Evolutionary conservation across 176 grass and related monocot species (phyloP).

Genomic region (Aegilops tauschii): DNA sequence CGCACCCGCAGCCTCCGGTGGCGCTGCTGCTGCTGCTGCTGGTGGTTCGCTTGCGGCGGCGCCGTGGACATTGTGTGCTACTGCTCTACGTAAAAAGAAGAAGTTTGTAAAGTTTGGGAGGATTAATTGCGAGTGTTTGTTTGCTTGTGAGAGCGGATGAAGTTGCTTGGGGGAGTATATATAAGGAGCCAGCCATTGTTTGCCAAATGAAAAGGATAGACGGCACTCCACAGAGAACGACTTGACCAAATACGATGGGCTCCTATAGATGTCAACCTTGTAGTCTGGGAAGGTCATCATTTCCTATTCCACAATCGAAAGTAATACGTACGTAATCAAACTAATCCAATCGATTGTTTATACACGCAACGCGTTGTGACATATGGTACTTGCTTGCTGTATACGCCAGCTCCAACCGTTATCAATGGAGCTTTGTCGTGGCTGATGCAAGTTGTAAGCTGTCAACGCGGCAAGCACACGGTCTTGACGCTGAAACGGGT

Average conservation of each 20-base stretch:
- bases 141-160: not conserved
- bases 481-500: not conserved
- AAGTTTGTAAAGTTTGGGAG: not conserved
- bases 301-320: not conserved
- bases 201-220: not conserved
- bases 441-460: not conserved
- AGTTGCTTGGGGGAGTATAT: not conserved
- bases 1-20: conserved; percentile 28
- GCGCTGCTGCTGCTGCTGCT: not conserved
- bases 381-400: too few species aligned
- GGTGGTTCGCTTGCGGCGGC: not conserved
- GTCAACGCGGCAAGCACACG: not conserved
- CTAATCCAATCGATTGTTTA: not conserved
- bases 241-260: not conserved
- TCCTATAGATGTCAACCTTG: not conserved
- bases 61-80: not conserved
- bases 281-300: not conserved
- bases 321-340: too few species aligned
- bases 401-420: not conserved
- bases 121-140: too few species aligned
- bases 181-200: not conserved
- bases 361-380: not conserved
- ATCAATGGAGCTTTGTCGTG: not conserved
- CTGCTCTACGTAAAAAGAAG: not conserved
- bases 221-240: not conserved